phyloP scores from a whole-genome alignment of 805 yeast species.

The Wickerhamiella bombiphila region DNA sequence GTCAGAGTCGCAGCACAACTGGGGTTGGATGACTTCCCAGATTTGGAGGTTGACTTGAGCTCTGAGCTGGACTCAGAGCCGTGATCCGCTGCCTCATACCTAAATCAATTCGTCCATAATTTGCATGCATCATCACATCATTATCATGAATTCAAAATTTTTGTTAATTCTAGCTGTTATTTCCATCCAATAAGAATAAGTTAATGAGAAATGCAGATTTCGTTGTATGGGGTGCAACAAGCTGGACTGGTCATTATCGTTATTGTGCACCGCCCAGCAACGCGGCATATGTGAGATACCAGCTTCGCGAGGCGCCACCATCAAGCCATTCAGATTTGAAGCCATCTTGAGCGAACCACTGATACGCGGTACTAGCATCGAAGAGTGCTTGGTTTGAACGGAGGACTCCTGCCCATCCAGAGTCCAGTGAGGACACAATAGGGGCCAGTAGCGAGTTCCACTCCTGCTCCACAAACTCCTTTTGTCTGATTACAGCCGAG shows the following conservation, averaged over 20 bases:
- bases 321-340: conserved; percentile 52
- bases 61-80: background rate
- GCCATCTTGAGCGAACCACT: conserved; percentile 39
- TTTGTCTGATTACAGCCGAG: conserved; percentile 38
- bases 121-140: background rate
- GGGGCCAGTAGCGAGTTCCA: conserved; percentile 40
- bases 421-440: conserved; percentile 32
- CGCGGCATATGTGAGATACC: conserved; percentile 69
- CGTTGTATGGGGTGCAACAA: too few relatives aligned
- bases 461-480: conserved; percentile 37
- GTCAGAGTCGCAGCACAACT: conserved; percentile 1
- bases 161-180: background rate
- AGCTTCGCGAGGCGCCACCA: conserved; percentile 72
- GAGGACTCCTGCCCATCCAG: conserved; percentile 52
- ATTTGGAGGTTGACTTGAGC: conserved; percentile 4
- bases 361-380: conserved; percentile 50
- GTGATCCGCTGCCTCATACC: background rate
- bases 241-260: background rate
- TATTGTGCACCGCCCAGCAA: conserved; percentile 16
- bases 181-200: background rate
- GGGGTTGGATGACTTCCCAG: conserved; percentile 6
- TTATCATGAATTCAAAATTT: background rate
- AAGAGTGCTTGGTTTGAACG: conserved; percentile 59
- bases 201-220: too few relatives aligned
- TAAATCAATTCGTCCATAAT: background rate